These are phyloP conservation scores for Kockiozyma suomiensis DNA, from an alignment of 805 yeast genomes.

Conservation along the genomic window DNA sequence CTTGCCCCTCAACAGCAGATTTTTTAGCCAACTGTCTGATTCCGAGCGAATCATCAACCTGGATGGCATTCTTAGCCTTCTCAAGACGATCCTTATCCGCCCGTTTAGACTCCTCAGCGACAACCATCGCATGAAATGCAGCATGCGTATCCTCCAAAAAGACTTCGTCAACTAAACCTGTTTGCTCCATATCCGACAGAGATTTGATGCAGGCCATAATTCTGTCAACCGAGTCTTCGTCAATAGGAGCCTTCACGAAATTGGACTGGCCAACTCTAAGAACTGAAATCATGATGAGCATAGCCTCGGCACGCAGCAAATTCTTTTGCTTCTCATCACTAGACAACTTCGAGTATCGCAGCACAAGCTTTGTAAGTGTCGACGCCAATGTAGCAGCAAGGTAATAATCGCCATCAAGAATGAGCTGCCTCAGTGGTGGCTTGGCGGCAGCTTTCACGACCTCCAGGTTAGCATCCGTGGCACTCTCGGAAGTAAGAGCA, in stretches of 20 bases:
- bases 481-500: constrained; percentile 55
- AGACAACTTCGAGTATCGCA: constrained; percentile 67
- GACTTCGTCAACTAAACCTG: constrained; percentile 56
- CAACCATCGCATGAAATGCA: constrained; percentile 76
- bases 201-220: constrained; percentile 83
- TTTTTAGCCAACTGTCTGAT: constrained; percentile 75
- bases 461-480: constrained; percentile 44
- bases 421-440: constrained; percentile 78
- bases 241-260: constrained; percentile 72
- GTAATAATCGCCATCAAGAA: constrained; percentile 87
- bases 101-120: constrained; percentile 59
- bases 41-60: constrained; percentile 73
- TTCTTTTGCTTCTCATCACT: constrained; percentile 59
- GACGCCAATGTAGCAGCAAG: constrained; percentile 85
- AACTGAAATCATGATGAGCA: constrained; percentile 88
- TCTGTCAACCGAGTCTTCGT: constrained; percentile 96
- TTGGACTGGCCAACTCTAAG: constrained; percentile 82
- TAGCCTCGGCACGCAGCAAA: constrained; percentile 91
- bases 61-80: constrained; percentile 65
- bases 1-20: constrained; percentile 45
- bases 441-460: constrained; percentile 45
- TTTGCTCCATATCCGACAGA: constrained; percentile 61
- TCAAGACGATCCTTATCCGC: constrained; percentile 55
- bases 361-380: constrained; percentile 82
- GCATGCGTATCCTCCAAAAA: constrained; percentile 85